These are phyloP conservation scores for Naematelia aurantialba DNA, from an alignment of 768 basidiomycete species.

Conservation along the genomic window DNA sequence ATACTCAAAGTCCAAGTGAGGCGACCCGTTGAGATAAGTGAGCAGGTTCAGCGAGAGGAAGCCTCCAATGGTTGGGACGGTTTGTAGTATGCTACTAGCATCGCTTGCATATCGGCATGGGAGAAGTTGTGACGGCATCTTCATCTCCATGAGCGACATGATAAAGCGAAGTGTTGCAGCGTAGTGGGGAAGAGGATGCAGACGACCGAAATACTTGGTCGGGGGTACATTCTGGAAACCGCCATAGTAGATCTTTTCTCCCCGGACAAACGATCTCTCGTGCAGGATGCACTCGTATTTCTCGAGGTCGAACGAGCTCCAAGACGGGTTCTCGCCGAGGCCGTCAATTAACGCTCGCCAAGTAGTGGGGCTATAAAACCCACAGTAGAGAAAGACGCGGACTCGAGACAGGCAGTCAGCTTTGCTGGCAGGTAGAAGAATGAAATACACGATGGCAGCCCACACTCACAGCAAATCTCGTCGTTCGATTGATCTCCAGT, in stretches of 20 bases:
- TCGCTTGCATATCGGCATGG: slow-evolving; percentile 23
- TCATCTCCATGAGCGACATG: slow-evolving; percentile 23
- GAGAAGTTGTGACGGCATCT: slow-evolving; percentile 14
- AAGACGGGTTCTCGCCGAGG: slow-evolving; percentile 28
- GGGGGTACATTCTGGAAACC: slow-evolving; percentile 34
- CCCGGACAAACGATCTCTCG: slow-evolving; percentile 13
- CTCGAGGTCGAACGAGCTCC: slow-evolving; percentile 21
- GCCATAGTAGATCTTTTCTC: slow-evolving; percentile 20
- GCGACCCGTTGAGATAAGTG: slow-evolving; percentile 19
- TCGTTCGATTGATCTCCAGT: slow-evolving; percentile 22
- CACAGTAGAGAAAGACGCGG: slow-evolving; percentile 29
- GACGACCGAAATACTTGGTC: slow-evolving; percentile 19
- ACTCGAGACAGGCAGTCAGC: slow-evolving; percentile 14
- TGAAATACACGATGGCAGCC: no score
- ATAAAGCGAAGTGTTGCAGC: slow-evolving; percentile 27
- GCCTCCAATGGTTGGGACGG: slow-evolving; percentile 28
- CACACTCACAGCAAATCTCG: slow-evolving; percentile 36
- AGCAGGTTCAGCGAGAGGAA: slow-evolving; percentile 25
- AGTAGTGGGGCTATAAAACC: slow-evolving; percentile 20
- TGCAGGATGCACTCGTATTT: slow-evolving; percentile 27
- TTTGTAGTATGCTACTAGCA: slow-evolving; percentile 19
- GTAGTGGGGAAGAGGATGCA: slow-evolving; percentile 15
- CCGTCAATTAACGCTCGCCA: slow-evolving; percentile 15
- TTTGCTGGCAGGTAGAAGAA: background rate
- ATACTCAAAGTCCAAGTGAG: slow-evolving; percentile 16